phyloP scores from a whole-genome alignment of 768 basidiomycete species.

The Bullera alba region DNA sequence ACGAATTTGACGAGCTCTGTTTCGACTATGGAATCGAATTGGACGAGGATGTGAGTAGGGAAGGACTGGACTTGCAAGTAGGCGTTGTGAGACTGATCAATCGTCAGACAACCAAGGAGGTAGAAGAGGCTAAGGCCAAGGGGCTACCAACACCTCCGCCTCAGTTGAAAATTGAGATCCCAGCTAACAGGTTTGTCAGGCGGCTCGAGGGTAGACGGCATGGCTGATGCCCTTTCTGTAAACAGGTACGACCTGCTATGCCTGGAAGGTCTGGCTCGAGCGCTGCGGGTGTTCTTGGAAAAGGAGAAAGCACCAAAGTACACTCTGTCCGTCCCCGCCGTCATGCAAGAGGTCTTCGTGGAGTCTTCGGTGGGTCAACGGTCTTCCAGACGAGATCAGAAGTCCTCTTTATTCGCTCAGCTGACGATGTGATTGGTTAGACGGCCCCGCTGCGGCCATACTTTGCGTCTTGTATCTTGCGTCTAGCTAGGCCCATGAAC shows the following conservation, averaged over 20 bases:
- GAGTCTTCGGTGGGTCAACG: constrained; percentile 59
- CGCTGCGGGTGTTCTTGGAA: constrained; percentile 72
- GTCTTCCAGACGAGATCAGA: neutral
- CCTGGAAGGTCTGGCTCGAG: constrained; percentile 88
- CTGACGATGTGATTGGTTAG: constrained; percentile 48
- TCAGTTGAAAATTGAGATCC: constrained; percentile 98
- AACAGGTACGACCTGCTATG: constrained; percentile 94
- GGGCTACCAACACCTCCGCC: constrained; percentile 73
- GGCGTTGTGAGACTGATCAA: constrained; percentile 1
- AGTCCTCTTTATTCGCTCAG: neutral
- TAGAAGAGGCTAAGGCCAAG: constrained; percentile 71
- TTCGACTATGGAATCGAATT: constrained; percentile 97
- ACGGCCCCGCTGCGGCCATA: constrained; percentile 76
- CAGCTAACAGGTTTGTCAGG: constrained; percentile 74
- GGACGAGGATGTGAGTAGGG: constrained; percentile 89
- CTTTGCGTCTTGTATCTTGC: constrained; percentile 84
- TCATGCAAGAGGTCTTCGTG: constrained; percentile 62
- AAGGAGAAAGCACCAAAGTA: constrained; percentile 64
- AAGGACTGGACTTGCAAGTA: neutral
- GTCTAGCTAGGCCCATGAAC: constrained; percentile 76
- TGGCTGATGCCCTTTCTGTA: neutral
- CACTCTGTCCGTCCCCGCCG: constrained; percentile 61
- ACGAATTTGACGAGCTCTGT: constrained; percentile 89
- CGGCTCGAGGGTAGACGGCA: constrained; percentile 2
- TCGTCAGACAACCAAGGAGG: constrained; percentile 75